Evolutionary conservation across 1,139 yeast species (phyloP), one percentile per base, ranked within the genome.

Genomic region (Eremothecium sinecaudum): DNA sequence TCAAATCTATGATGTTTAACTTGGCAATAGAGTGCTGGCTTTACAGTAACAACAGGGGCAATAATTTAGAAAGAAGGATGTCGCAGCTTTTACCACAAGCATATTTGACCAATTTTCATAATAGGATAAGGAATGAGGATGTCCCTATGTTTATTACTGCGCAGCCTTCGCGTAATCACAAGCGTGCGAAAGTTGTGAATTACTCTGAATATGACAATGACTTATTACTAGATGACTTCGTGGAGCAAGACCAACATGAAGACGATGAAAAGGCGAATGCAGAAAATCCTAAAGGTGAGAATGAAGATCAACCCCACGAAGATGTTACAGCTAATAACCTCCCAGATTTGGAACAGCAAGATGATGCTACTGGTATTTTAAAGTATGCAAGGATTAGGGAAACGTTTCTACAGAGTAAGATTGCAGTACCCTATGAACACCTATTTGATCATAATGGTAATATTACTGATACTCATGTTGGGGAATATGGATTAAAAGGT

Each of bases 141-240:
- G 75, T 75, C 8, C 79, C 87, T 10, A 62, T 86, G 28, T 71
- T 79, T 42, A 69, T 79, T 32, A 71, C 84, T 3, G 79, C 81
- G 4, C 84, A 87, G 3, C 76, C 79, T 3, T 74, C 84, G 5
- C 71, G 95, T 44, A 70, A 80, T 25, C 80, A 86, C 23, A 84
- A 84, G 52, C 70, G 96, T 48, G 77, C 86, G 3, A 64, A 74
- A 34, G 79, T 76, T 33, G 75, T 84, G 35, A 84, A 81, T 55
- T 87, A 86, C 51, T 90, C 95, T 0, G 97, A 86, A 58, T 80
- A 76, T 41, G 93, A 81, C 48, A 73, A 71, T 42, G 93, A 82
- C 40, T 15, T 34, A 10, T 72, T 74, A 39, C 82, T 78, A 31
- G 83, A 77, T 25, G 78, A 70, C 36, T 71, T 66, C 30, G 61